Conservation (phyloP, 2,329 filamentous ascomycete species). For the Xylaria sp. region DNA sequence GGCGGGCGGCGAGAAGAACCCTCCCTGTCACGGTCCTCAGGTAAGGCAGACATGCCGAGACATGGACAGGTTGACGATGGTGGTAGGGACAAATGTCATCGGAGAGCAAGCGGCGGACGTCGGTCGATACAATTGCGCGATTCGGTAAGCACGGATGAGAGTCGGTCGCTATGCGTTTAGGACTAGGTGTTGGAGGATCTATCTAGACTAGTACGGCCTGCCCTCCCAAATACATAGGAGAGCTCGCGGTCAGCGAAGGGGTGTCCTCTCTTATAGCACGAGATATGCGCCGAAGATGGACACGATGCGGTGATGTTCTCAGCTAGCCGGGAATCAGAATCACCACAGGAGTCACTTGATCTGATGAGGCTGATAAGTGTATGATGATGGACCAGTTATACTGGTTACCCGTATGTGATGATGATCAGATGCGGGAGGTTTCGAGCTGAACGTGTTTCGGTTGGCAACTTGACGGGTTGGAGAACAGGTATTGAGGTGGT, state of each 20-base stretch:
- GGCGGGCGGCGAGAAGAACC: not conserved
- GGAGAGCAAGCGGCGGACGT: not conserved
- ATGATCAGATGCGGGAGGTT: too few relatives aligned
- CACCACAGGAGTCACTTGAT: not conserved
- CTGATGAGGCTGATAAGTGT: not conserved
- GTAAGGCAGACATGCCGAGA: conserved; percentile 14
- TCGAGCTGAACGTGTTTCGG: too few relatives aligned
- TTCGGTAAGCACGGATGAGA: not conserved
- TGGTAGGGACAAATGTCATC: conserved; percentile 7
- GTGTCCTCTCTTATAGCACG: not conserved
- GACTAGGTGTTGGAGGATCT: not conserved
- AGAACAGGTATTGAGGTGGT: too few relatives aligned
- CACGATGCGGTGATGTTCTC: not conserved
- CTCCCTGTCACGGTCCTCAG: conserved; percentile 1
- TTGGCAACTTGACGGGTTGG: too few relatives aligned
- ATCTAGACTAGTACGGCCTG: not conserved
- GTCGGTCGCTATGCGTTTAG: not conserved
- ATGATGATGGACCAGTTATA: too few relatives aligned
- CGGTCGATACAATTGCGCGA: not conserved
- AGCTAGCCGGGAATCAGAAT: not conserved
- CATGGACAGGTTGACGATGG: conserved; percentile 11
- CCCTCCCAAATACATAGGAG: not conserved
- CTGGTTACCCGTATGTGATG: too few relatives aligned
- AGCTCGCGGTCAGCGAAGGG: not conserved
- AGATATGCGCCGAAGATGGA: not conserved